Evolutionary conservation across 2,329 filamentous ascomycete genomes (phyloP), one percentile per base, ranked within the genome.

Genomic region (Blastomyces percursus): DNA sequence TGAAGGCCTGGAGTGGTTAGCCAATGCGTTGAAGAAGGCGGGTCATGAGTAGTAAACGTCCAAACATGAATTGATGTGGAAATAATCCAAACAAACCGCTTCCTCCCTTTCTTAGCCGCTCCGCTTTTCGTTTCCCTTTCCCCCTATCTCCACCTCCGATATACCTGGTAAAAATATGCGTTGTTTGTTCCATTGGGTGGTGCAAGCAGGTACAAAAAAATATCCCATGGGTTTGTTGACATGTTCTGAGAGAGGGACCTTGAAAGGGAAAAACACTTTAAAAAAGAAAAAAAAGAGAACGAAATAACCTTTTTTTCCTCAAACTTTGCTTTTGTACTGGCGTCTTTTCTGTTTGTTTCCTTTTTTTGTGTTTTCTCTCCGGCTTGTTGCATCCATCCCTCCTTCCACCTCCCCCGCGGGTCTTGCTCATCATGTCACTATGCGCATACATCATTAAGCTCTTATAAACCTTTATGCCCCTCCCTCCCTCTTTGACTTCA

Each of bases 1-100:
- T 81, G 93, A 97, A 82, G 93, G 93, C 87, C 90, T 97, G 74
- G 92, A 93, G 82, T 93, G 90, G 89, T 86, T 92, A 75, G 88
- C 88, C 77, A 87, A 85, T 77, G 89, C 88, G 74, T 86, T 94
- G 78, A 86, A 87, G 79, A 92, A 92, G 84, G 75, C 77, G 65
- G 78, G 78, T 69, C 78, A 77, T 73, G 76, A 78, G 68, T 81
- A 78, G 68, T 81, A 78, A 74, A 71, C 67, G 68, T 67, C 66
- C 60, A 56, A 38, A 63, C 62, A 66, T 64, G 63, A 61, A 42
- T 58, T 65, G 62, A 65, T 59, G 46, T 51, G 56, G 54, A 58
- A 58, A 46, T 58, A 58, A 58, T 44, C 55, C 40, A 38, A 55
- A 38, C 30, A 51, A 56, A 9, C 40, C 11, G 16, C 57, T 16